Conservation (phyloP, 148 eudicot genomes). For the Cornus suecica region DNA sequence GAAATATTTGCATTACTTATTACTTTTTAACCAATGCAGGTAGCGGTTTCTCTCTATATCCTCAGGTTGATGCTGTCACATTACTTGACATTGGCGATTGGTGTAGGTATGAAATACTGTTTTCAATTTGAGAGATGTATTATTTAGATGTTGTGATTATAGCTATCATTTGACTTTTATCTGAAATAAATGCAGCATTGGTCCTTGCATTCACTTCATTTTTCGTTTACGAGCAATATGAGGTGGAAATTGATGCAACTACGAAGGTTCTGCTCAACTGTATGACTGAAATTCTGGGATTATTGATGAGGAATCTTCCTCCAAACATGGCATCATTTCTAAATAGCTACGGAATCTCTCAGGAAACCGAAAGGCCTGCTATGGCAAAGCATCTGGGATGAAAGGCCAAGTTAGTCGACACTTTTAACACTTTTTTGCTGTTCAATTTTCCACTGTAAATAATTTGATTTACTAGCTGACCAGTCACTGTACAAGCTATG, state of each 20-base stretch:
- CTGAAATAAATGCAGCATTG: conserved; percentile 48
- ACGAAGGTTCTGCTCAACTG: conserved; percentile 12
- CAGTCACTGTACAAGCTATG: conserved; percentile 9
- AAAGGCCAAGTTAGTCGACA: background rate
- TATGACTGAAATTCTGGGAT: conserved; percentile 11
- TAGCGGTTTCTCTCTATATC: conserved; percentile 44
- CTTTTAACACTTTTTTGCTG: background rate
- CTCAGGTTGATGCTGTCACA: conserved; percentile 47
- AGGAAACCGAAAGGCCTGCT: conserved; percentile 10
- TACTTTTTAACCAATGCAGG: conserved; percentile 40
- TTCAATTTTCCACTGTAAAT: background rate
- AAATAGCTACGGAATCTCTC: background rate
- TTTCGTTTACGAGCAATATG: conserved; percentile 87
- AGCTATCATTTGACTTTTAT: background rate
- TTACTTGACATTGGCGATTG: conserved; percentile 45
- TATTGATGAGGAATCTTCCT: conserved; percentile 21
- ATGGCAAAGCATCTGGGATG: conserved; percentile 10
- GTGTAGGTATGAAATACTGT: conserved; percentile 49
- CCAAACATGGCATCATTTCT: conserved; percentile 15
- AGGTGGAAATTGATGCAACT: conserved; percentile 51
- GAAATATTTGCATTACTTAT: background rate
- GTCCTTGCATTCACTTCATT: conserved; percentile 62
- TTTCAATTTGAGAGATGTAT: conserved; percentile 6
- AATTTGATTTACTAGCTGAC: background rate
- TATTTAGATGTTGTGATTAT: background rate